Evolutionary conservation across 352 stramenopile species (phyloP), one percentile per base, ranked within the genome.

Genomic region (Phytophthora syringae): DNA sequence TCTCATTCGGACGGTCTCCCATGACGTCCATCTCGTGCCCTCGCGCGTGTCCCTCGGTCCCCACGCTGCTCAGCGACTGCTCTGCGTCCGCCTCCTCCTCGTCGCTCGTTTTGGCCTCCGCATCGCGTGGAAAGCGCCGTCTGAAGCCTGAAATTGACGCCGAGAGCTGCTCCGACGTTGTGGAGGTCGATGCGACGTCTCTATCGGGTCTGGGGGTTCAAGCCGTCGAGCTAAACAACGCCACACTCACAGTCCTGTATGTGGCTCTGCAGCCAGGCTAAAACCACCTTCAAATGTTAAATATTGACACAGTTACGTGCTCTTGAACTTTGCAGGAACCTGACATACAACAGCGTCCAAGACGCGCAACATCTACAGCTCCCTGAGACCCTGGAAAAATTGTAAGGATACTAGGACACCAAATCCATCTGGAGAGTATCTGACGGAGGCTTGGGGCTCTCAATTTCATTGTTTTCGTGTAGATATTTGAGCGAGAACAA

Each of bases 401-500:
- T 73, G 65, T 73, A 70, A 42, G 60, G n/a, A 12, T 22, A 15
- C 7, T 10, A 25, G 7, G 16, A 36, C 7, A 39, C 12, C 7
- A 15, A 27, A 1, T 1, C n/a, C 9, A 15, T 32, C 21, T 39
- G 9, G 7, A 39, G 3, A 27, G 18, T 47, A 39, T 5, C 39
- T 70, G 18, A 60, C 34, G 13, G 34, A 13, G 6, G 7, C 3
- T 9, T 39, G 10, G n/a, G 37, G 16, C 6, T 43, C 16, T 5
- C 2, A 37, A 21, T n/a, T 50, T 16, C 32, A 27, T 42, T 10
- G 18, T 56, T 42, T 24, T 45, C 32, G 11, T 65, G 39, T 59
- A 73, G 65, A 51, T 65, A 73, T 32, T 37, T 73, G 25, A 50
- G 21, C 27, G 25, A 27, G 15, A 73, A 73, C 40, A 10, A 53